Base-by-base conservation (phyloP, 73 alveolate genomes). In the Uronychia binucleata region DNA sequence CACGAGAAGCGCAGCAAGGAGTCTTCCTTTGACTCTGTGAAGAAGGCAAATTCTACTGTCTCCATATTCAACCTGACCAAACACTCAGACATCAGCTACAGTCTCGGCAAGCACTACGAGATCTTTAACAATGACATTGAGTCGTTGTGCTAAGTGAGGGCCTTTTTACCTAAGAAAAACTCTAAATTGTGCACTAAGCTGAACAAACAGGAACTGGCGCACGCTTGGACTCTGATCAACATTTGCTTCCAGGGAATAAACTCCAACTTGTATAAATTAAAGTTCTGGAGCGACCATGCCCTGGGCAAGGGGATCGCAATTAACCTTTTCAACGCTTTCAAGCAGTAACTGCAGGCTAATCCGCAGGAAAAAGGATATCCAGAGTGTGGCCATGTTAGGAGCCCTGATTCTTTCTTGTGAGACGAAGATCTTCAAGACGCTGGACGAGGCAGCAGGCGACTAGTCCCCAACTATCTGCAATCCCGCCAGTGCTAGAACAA, bases 241-340 rank as follows among this genome's bases (percentile, higher is more conserved):
- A 83, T 83, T 26, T 83, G 90, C 59, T 60, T 83, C 26, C 33
- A 77, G 13, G 84, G 74, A 29, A 83, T 83, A 26, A 83, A 83
- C 59, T 75, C 84, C 26, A 59, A 83, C 31, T 28, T 83, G 46
- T 30, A 33, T 30, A 83, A 83, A 31, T 78, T 83, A 0, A 25
- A 83, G 34, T 58, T 60, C 32, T 83, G 90, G 90, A 83, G 79
- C 32, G 34, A 83, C 19, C 78, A 83, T 83, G 79, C 90, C 26
- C 59, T 83, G n/a, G 90, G 90, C 0, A 83, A 83, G 29, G 77
- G 60, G 19, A 31, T 83, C n/a, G 90, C 90, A 32, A 5, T 75
- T 1, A 74, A 82, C 31, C 60, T 83, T 19, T 27, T 83, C n/a
- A 60, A 31, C 1, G 33, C 83, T 8, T 83, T 83, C 33, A 84